A percentile compares a stretch with the other conserved stretches of the same genome.
Conservation (phyloP, 2,329 filamentous ascomycete genomes). For the Colletotrichum gloeosporioides region DNA sequence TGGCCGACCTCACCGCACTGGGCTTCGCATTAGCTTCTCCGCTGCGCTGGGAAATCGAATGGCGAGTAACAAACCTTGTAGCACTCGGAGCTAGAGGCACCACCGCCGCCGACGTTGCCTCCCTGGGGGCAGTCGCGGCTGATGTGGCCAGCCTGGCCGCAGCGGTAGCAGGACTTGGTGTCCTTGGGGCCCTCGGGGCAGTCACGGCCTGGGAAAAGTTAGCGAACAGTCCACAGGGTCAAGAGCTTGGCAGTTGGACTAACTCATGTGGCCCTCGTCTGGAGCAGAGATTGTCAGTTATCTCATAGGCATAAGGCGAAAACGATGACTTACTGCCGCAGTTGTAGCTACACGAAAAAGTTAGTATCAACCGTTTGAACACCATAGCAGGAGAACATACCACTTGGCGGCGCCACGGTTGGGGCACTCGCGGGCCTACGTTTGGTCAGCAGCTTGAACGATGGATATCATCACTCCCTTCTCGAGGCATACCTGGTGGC, state of each 20-base stretch:
- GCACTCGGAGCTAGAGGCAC: slow-evolving; percentile 70
- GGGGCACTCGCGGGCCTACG: slow-evolving; percentile 82
- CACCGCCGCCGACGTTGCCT: slow-evolving; percentile 50
- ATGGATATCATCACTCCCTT: background rate
- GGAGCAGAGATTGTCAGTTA: slow-evolving; percentile 27
- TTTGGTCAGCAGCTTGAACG: slow-evolving; percentile 30
- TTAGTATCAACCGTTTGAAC: slow-evolving; percentile 23
- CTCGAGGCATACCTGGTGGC: slow-evolving; percentile 26
- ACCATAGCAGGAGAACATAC: slow-evolving; percentile 51
- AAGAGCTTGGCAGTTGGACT: slow-evolving; percentile 37
- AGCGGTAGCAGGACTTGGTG: slow-evolving; percentile 78
- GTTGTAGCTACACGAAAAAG: slow-evolving; percentile 70
- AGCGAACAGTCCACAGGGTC: slow-evolving; percentile 21
- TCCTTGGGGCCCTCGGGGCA: slow-evolving; percentile 91
- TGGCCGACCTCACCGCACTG: slow-evolving; percentile 93
- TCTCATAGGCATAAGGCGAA: slow-evolving; percentile 22
- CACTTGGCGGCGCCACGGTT: slow-evolving; percentile 84
- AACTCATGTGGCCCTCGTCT: slow-evolving; percentile 79
- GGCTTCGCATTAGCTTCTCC: slow-evolving; percentile 14
- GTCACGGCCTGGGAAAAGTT: slow-evolving; percentile 71
- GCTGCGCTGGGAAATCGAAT: too few relatives aligned
- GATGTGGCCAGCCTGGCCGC: slow-evolving; percentile 86
- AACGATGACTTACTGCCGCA: slow-evolving; percentile 68
- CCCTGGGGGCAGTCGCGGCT: slow-evolving; percentile 77
- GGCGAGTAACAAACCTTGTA: slow-evolving; percentile 70